Evolutionary conservation across 2,329 filamentous ascomycete species (phyloP).

Genomic region (Aspergillus latus): DNA sequence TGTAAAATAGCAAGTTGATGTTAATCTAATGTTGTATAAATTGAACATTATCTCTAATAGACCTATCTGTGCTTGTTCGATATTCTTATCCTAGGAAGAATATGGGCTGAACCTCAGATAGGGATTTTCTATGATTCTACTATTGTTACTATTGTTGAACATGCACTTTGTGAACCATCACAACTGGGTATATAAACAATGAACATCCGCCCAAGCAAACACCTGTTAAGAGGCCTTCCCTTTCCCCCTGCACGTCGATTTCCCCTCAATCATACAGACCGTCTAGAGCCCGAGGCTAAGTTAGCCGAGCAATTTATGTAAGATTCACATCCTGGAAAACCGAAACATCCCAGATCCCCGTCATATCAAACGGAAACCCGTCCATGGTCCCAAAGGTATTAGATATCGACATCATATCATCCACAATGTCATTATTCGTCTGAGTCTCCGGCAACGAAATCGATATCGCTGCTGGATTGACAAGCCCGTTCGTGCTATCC

Average conservation of each 20-base stretch:
- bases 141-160: background rate
- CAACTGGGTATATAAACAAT: slow-evolving; percentile 4
- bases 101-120: too few species aligned
- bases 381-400: slow-evolving; percentile 48
- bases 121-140: background rate
- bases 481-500: slow-evolving; percentile 25
- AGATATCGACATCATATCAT: slow-evolving; percentile 50
- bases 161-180: background rate
- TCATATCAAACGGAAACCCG: slow-evolving; percentile 49
- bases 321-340: slow-evolving; percentile 44
- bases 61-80: background rate
- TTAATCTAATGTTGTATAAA: slow-evolving; percentile 28
- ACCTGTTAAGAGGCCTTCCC: slow-evolving; percentile 3
- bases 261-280: background rate
- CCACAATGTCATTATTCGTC: slow-evolving; percentile 48
- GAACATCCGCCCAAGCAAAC: background rate
- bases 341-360: slow-evolving; percentile 47
- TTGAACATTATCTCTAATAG: slow-evolving; percentile 18
- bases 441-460: slow-evolving; percentile 45
- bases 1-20: slow-evolving; percentile 39
- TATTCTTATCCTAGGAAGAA: background rate
- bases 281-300: background rate
- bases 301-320: slow-evolving; percentile 1
- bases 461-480: slow-evolving; percentile 41
- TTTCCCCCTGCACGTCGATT: slow-evolving; percentile 1